A percentile compares a stretch with the other conserved stretches of the same genome.
phyloP scores from a whole-genome alignment of 75 land plant species.

The Picea sitchensis region DNA sequence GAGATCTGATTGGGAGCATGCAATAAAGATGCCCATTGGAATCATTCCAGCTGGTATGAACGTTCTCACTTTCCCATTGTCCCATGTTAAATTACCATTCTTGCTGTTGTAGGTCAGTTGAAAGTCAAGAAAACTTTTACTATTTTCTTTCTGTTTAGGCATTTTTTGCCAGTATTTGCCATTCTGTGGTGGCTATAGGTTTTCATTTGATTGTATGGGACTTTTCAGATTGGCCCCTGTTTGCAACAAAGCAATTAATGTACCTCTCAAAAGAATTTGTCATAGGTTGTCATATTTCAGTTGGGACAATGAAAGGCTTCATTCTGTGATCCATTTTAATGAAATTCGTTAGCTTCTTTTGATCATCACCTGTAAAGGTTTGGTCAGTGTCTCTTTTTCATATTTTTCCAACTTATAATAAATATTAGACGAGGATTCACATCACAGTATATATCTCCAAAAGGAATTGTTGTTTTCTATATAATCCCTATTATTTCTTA shows the following conservation, averaged over 20 bases:
- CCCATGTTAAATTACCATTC: background rate
- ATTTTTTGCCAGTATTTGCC: background rate
- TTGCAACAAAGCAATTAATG: background rate
- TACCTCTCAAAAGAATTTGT: background rate
- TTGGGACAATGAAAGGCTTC: background rate
- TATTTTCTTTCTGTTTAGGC: background rate
- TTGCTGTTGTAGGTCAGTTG: background rate
- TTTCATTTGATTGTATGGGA: background rate
- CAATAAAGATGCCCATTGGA: slow-evolving; percentile 86
- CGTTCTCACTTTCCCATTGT: background rate
- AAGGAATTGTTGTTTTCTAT: background rate
- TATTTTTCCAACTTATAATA: background rate
- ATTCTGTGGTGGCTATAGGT: background rate
- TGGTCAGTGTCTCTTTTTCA: background rate
- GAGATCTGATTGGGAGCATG: slow-evolving; percentile 79
- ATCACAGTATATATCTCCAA: background rate
- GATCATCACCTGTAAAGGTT: background rate
- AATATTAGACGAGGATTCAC: background rate
- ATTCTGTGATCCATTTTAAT: background rate
- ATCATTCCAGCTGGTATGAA: slow-evolving; percentile 82
- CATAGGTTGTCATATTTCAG: background rate
- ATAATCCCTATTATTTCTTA: too few relatives aligned
- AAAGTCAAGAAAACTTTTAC: background rate
- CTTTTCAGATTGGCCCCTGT: background rate
- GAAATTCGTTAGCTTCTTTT: background rate